Conservation (phyloP, 129 eudicot genomes). For the Escallonia rubra region DNA sequence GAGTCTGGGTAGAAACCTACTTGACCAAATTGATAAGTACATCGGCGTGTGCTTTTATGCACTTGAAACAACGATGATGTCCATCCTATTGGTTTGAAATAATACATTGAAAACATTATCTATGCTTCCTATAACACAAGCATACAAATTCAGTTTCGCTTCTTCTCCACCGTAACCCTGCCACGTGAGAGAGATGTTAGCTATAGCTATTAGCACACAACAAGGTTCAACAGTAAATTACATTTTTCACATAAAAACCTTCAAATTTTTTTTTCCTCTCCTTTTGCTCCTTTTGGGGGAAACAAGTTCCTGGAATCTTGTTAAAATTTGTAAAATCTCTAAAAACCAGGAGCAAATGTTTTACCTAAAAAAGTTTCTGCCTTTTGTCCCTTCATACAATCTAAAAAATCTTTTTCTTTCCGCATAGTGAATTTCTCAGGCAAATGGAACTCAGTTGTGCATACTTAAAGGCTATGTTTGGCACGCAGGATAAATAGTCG, state of each 20-base stretch:
- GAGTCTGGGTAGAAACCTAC: too few relatives aligned
- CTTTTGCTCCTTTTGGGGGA: not conserved
- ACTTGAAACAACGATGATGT: too few relatives aligned
- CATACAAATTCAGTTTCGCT: conserved; percentile 6
- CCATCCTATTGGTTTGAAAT: too few relatives aligned
- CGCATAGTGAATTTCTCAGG: not conserved
- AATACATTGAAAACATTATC: too few relatives aligned
- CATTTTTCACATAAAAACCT: not conserved
- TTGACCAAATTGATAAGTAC: too few relatives aligned
- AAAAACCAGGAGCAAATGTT: not conserved
- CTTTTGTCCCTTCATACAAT: not conserved
- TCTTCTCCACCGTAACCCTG: conserved; percentile 30
- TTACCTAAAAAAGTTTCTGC: not conserved
- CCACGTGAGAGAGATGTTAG: conserved; percentile 9
- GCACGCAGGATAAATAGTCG: not conserved
- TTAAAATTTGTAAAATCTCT: not conserved
- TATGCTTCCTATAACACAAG: not conserved
- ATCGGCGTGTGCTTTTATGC: too few relatives aligned
- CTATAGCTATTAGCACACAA: not conserved
- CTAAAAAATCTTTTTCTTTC: not conserved
- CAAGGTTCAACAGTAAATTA: not conserved
- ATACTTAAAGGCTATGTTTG: too few relatives aligned
- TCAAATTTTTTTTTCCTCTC: not conserved
- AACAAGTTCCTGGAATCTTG: not conserved
- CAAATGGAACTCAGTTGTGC: too few relatives aligned